Conservation (phyloP, 2,329 filamentous ascomycete species). For the Torrubiellomyces zombiae region DNA sequence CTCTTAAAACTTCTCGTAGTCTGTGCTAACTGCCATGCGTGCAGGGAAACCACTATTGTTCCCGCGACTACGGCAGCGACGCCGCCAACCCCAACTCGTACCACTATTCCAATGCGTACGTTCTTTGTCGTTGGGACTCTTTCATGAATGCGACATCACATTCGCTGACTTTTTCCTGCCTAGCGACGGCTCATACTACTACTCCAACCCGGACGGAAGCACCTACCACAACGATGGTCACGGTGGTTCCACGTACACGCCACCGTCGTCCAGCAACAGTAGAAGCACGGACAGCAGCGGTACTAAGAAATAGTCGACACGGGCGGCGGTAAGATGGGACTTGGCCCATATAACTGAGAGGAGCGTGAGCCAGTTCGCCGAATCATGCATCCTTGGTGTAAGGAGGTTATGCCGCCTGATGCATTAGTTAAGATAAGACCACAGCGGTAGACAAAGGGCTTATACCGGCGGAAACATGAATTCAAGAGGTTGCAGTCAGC, state of each 20-base stretch:
- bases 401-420: no score
- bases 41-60: slow-evolving; percentile 52
- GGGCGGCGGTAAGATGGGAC: no score
- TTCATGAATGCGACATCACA: neutral
- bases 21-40: neutral
- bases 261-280: slow-evolving; percentile 19
- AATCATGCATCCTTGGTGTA: no score
- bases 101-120: slow-evolving; percentile 50
- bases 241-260: slow-evolving; percentile 43
- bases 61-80: slow-evolving; percentile 42
- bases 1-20: neutral
- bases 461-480: no score
- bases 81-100: slow-evolving; percentile 42
- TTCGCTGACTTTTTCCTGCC: no score
- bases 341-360: no score
- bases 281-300: slow-evolving; percentile 5
- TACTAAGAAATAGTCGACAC: no score
- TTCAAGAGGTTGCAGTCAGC: no score
- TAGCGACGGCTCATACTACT: slow-evolving; percentile 55
- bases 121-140: slow-evolving; percentile 1
- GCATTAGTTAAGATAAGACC: no score
- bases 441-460: no score
- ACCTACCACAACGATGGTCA: slow-evolving; percentile 49
- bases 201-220: slow-evolving; percentile 51
- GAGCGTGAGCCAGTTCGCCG: no score